Percentiles rank a stretch among this genome's conserved stretches.
phyloP scores from a whole-genome alignment of 2,329 filamentous ascomycete genomes.

The Talaromyces sp. region DNA sequence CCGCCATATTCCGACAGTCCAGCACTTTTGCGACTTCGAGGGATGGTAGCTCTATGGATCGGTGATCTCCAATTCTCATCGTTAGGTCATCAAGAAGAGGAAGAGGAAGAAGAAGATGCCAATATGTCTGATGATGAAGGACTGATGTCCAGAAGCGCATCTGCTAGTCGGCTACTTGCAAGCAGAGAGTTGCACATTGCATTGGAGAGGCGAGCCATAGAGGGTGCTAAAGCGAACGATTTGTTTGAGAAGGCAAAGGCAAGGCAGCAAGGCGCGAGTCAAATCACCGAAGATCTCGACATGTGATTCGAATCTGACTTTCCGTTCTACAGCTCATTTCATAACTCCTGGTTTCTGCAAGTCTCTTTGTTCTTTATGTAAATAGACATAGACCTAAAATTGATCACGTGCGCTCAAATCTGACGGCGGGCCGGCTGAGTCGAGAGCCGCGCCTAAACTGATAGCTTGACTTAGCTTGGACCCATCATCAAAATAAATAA shows the following conservation, averaged over 20 bases:
- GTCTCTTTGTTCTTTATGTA: neutral
- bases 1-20: slow-evolving; percentile 65
- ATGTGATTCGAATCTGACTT: neutral
- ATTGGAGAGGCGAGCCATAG: slow-evolving; percentile 29
- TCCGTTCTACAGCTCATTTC: neutral
- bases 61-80: slow-evolving; percentile 56
- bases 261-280: slow-evolving; percentile 27
- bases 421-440: slow-evolving; percentile 2
- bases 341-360: neutral
- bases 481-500: slow-evolving; percentile 4
- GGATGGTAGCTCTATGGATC: slow-evolving; percentile 69
- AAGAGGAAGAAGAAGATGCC: slow-evolving; percentile 17
- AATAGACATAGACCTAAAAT: neutral
- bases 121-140: slow-evolving; percentile 17
- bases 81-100: slow-evolving; percentile 21
- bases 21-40: slow-evolving; percentile 65
- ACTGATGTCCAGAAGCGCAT: slow-evolving; percentile 19
- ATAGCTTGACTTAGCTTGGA: neutral
- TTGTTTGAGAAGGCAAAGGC: slow-evolving; percentile 32
- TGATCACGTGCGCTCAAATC: slow-evolving; percentile 1
- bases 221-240: slow-evolving; percentile 29
- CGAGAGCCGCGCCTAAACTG: slow-evolving; percentile 1
- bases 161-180: slow-evolving; percentile 25
- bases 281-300: slow-evolving; percentile 15
- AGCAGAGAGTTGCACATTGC: slow-evolving; percentile 30